Conservation (phyloP, 176 grass and related monocot species). For the Olyra latifolia region DNA sequence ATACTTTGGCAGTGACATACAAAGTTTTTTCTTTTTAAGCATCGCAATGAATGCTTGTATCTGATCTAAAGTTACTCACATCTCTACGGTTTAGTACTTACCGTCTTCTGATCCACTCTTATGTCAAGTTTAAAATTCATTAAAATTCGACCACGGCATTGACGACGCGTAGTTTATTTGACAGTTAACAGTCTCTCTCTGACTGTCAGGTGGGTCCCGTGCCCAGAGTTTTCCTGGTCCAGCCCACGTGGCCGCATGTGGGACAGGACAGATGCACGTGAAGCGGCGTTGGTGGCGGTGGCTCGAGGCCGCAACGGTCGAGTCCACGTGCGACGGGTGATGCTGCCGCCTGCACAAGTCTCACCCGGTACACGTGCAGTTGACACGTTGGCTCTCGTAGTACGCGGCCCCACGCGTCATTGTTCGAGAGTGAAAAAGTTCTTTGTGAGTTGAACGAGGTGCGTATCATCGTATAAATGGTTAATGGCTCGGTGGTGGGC, state of each 20-base stretch:
- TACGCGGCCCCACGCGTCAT: not conserved
- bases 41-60: too few species aligned
- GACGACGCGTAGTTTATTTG: not conserved
- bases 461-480: too few species aligned
- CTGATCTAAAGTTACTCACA: not conserved
- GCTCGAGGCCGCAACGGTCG: constrained; percentile 5
- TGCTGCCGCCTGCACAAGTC: not conserved
- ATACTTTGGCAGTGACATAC: too few species aligned
- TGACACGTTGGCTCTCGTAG: not conserved
- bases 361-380: not conserved
- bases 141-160: not conserved
- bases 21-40: too few species aligned
- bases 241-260: constrained; percentile 16
- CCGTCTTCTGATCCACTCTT: too few species aligned
- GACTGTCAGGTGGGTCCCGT: not conserved
- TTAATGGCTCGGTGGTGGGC: not conserved
- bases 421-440: not conserved
- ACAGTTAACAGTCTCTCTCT: not conserved
- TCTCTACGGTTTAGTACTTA: too few species aligned
- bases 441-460: not conserved
- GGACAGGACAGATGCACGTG: constrained; percentile 23
- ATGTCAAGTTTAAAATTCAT: not conserved
- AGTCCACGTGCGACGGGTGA: constrained; percentile 8
- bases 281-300: not conserved
- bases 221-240: not conserved